Percentiles rank a stretch among this genome's conserved stretches.
These are phyloP conservation scores for Passalora sequoiae DNA, from an alignment of 2,329 filamentous ascomycete species.

Conservation along the genomic window DNA sequence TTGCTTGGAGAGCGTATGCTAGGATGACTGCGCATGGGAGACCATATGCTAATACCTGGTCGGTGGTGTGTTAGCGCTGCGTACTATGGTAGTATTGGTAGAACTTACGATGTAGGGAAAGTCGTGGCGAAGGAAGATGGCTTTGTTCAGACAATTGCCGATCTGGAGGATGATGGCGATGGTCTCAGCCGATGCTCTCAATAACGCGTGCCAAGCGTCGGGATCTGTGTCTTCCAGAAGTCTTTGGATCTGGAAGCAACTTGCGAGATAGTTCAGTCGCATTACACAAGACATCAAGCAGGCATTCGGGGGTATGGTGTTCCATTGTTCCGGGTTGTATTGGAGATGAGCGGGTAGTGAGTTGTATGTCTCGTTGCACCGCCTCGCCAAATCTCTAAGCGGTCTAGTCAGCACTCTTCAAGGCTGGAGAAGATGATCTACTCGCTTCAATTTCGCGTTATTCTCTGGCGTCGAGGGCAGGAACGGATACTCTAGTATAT, in stretches of 20 bases:
- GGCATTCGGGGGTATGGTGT: conserved; percentile 4
- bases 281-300: conserved; percentile 18
- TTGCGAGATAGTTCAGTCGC: conserved; percentile 19
- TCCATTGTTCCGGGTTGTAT: conserved; percentile 19
- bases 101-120: conserved; percentile 18
- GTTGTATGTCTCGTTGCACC: background rate
- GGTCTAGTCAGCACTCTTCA: background rate
- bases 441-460: conserved; percentile 9
- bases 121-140: conserved; percentile 13
- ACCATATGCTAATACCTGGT: conserved; percentile 19
- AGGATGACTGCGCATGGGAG: conserved; percentile 17
- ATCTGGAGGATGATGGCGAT: conserved; percentile 16
- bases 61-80: background rate
- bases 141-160: conserved; percentile 14
- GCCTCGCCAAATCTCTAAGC: conserved; percentile 3
- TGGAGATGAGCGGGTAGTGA: conserved; percentile 15
- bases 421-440: background rate
- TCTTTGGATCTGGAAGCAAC: conserved; percentile 18
- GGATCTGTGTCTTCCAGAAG: conserved; percentile 14
- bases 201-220: background rate
- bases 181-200: conserved; percentile 12
- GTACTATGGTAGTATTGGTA: background rate
- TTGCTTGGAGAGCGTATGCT: conserved; percentile 9
- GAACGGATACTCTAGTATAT: conserved; percentile 7
- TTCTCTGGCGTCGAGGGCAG: conserved; percentile 1